These are phyloP conservation scores for Cryptosporidium tyzzeri DNA, from an alignment of 169 alveolate species.

Conservation along the genomic window DNA sequence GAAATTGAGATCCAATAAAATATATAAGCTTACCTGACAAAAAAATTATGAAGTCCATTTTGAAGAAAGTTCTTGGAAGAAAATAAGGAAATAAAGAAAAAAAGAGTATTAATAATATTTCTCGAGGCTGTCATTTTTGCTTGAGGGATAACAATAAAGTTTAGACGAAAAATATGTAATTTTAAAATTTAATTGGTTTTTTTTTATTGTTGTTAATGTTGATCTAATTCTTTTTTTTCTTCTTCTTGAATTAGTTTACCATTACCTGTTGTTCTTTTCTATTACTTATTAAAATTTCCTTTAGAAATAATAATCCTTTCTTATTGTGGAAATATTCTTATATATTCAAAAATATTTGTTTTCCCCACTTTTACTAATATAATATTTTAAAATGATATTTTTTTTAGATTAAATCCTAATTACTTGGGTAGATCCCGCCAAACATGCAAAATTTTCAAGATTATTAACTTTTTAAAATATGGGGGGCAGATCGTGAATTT, in stretches of 20 bases:
- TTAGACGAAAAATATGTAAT: too few species aligned
- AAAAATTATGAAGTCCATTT: not conserved
- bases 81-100: not conserved
- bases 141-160: not conserved
- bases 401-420: not conserved
- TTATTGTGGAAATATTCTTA: too few species aligned
- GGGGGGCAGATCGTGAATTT: not conserved
- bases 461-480: not conserved
- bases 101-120: not conserved
- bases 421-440: not conserved
- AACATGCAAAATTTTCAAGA: slow-evolving; percentile 9
- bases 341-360: too few species aligned
- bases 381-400: not conserved
- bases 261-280: not conserved
- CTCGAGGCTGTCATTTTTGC: not conserved
- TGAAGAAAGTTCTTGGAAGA: not conserved
- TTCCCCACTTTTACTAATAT: not conserved
- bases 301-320: not conserved
- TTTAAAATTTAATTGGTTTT: too few species aligned
- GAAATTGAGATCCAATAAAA: not conserved
- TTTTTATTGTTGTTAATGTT: too few species aligned
- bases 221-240: too few species aligned
- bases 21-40: not conserved
- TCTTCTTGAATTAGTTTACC: not conserved
- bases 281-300: too few species aligned